phyloP scores from a whole-genome alignment of 495 filamentous ascomycete genomes.

The Durotheca rogersii region DNA sequence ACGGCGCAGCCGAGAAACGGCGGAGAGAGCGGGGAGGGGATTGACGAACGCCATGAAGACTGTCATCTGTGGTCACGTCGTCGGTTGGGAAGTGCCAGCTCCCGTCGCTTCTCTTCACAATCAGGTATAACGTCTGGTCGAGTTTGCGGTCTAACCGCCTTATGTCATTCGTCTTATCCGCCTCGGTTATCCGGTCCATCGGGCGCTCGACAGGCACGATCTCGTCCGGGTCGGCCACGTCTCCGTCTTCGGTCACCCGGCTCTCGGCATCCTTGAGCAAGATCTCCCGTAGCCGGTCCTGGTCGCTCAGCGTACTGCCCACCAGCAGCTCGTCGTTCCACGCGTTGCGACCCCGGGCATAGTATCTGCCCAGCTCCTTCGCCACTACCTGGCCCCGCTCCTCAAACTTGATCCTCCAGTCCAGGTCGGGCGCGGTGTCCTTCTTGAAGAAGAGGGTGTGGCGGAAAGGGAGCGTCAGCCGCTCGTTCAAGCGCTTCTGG shows the following conservation, averaged over 20 bases:
- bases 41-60: slow-evolving; percentile 71
- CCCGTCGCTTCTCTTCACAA: slow-evolving; percentile 69
- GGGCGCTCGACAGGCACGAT: slow-evolving; percentile 72
- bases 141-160: slow-evolving; percentile 75
- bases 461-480: slow-evolving; percentile 82
- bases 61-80: slow-evolving; percentile 65
- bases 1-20: too few species aligned
- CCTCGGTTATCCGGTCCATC: slow-evolving; percentile 69
- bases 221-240: slow-evolving; percentile 60
- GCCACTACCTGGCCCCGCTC: slow-evolving; percentile 69
- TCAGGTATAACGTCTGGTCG: slow-evolving; percentile 78
- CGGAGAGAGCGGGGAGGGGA: too few species aligned
- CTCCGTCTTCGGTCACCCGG: slow-evolving; percentile 60
- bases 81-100: slow-evolving; percentile 78
- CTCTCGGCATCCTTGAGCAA: slow-evolving; percentile 76
- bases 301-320: slow-evolving; percentile 60
- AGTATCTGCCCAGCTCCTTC: slow-evolving; percentile 83
- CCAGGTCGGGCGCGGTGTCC: slow-evolving; percentile 76
- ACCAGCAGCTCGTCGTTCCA: slow-evolving; percentile 95
- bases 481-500: slow-evolving; percentile 95
- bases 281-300: slow-evolving; percentile 52
- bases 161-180: slow-evolving; percentile 71
- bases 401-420: slow-evolving; percentile 85
- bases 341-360: slow-evolving; percentile 67
- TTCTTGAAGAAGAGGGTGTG: slow-evolving; percentile 95